phyloP scores from a whole-genome alignment of 495 filamentous ascomycete species.

The Cenococcum geophilum region DNA sequence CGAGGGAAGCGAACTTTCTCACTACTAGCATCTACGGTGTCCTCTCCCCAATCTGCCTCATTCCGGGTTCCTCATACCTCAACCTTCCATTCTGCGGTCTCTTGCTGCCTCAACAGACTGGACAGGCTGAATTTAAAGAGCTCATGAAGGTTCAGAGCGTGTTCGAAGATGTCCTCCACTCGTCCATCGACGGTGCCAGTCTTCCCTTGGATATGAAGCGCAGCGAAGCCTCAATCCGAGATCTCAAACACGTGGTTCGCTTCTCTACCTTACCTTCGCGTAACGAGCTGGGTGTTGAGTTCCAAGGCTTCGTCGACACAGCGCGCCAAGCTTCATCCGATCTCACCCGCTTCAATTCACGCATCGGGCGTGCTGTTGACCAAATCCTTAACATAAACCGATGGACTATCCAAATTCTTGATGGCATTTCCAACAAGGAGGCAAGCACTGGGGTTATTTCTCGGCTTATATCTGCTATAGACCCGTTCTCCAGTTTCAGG shows the following conservation, averaged over 20 bases:
- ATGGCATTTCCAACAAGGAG: slow-evolving; percentile 41
- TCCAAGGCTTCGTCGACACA: slow-evolving; percentile 59
- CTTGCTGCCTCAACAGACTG: slow-evolving; percentile 1
- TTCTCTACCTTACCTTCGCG: slow-evolving; percentile 44
- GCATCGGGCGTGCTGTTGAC: slow-evolving; percentile 63
- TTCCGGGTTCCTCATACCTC: slow-evolving; percentile 55
- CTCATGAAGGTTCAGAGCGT: slow-evolving; percentile 59
- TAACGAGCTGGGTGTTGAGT: slow-evolving; percentile 60
- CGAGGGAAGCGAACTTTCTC: slow-evolving; percentile 41
- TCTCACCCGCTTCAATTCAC: slow-evolving; percentile 61
- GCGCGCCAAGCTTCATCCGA: slow-evolving; percentile 51
- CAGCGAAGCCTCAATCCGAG: slow-evolving; percentile 64
- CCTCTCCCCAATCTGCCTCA: slow-evolving; percentile 57
- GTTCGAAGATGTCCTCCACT: slow-evolving; percentile 61
- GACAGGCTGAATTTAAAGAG: slow-evolving; percentile 55
- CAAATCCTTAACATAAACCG: slow-evolving; percentile 60
- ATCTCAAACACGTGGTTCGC: slow-evolving; percentile 61
- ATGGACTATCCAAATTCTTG: slow-evolving; percentile 54
- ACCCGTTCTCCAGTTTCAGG: slow-evolving; percentile 53
- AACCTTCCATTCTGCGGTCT: slow-evolving; percentile 53
- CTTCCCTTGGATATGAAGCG: slow-evolving; percentile 65
- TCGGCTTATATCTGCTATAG: slow-evolving; percentile 40
- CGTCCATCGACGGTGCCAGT: slow-evolving; percentile 50
- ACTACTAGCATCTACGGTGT: slow-evolving; percentile 43
- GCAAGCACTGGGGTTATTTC: slow-evolving; percentile 38